Evolutionary conservation across 1,139 yeast genomes (phyloP).

Genomic region (Starmera stellimalicola): DNA sequence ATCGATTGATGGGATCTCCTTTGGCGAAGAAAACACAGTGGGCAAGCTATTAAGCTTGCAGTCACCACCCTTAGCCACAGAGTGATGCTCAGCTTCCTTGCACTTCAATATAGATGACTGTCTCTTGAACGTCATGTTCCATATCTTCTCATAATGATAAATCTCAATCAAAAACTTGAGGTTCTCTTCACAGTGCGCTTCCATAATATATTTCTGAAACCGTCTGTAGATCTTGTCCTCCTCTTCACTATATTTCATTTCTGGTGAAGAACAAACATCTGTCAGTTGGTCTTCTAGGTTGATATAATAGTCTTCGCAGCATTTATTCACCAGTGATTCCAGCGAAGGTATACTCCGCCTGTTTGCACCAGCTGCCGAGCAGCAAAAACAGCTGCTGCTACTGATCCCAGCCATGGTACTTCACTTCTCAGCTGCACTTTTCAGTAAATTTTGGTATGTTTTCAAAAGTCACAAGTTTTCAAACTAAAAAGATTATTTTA

Average conservation of each 20-base stretch:
- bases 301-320: conserved; percentile 17
- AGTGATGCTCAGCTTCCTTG: conserved; percentile 14
- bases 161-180: conserved; percentile 36
- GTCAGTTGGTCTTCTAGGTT: conserved; percentile 4
- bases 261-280: not conserved
- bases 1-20: not conserved
- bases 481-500: too few relatives aligned
- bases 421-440: too few relatives aligned
- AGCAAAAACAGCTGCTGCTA: too few relatives aligned
- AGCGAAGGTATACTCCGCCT: conserved; percentile 11
- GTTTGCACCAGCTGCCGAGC: too few relatives aligned
- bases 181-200: conserved; percentile 37
- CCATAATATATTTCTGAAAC: conserved; percentile 15
- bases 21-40: not conserved
- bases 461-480: too few relatives aligned
- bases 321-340: conserved; percentile 17
- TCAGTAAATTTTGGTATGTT: too few relatives aligned
- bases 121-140: conserved; percentile 22
- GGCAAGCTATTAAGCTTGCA: not conserved
- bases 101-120: conserved; percentile 22
- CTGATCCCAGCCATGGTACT: too few relatives aligned
- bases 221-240: conserved; percentile 7
- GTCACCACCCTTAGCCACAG: too few relatives aligned
- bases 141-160: conserved; percentile 32
- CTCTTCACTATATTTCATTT: not conserved